Evolutionary conservation across 1,284 basidiomycete genomes (phyloP).

Genomic region (Kwoniella shivajii): DNA sequence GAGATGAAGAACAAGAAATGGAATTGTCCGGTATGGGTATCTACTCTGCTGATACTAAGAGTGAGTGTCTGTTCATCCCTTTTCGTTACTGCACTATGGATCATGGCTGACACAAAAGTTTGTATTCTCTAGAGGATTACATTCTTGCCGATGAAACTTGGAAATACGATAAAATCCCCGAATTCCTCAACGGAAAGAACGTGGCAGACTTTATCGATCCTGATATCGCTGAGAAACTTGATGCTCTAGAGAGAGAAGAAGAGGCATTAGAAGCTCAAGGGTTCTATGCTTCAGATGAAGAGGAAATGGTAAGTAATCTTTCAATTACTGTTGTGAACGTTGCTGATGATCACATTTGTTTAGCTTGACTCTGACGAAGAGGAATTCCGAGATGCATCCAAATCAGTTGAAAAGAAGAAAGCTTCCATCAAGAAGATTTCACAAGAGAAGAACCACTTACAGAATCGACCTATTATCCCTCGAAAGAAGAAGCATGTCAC

Average conservation of each 20-base stretch:
- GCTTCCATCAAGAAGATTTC: constrained; percentile 70
- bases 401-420: constrained; percentile 66
- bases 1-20: constrained; percentile 68
- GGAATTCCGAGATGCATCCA: constrained; percentile 68
- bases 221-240: constrained; percentile 96
- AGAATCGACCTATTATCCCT: constrained; percentile 81
- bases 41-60: constrained; percentile 83
- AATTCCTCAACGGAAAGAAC: constrained; percentile 98
- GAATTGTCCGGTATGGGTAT: constrained; percentile 86
- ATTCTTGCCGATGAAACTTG: constrained; percentile 86
- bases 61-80: constrained; percentile 77
- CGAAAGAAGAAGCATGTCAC: constrained; percentile 84
- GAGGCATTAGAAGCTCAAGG: constrained; percentile 90
- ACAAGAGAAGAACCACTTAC: constrained; percentile 83
- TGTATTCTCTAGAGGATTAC: constrained; percentile 71
- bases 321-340: not conserved
- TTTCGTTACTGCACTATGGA: constrained; percentile 70
- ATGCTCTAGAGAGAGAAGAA: constrained; percentile 96
- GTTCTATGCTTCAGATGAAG: constrained; percentile 87
- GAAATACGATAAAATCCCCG: constrained; percentile 95
- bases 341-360: constrained; percentile 8
- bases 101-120: not conserved
- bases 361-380: constrained; percentile 92
- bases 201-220: constrained; percentile 98
- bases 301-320: constrained; percentile 65